phyloP scores from a whole-genome alignment of 75 land plant species.

The Picea glauca region DNA sequence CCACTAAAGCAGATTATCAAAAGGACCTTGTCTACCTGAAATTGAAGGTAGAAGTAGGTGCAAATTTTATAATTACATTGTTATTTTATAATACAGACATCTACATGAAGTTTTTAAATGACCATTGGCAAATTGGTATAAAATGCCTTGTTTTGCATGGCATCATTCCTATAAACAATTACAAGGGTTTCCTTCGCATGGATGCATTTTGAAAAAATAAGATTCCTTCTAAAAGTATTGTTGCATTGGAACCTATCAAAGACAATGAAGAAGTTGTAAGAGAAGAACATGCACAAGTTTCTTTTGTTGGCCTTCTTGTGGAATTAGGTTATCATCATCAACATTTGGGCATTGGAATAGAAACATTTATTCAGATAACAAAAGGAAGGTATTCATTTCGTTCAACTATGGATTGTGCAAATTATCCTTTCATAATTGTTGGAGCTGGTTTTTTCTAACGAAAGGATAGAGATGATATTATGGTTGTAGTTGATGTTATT shows the following conservation, averaged over 20 bases:
- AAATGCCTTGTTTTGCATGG: constrained; percentile 92
- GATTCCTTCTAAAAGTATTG: no score
- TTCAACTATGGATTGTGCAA: background rate
- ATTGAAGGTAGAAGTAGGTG: constrained; percentile 94
- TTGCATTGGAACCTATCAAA: no score
- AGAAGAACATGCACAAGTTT: no score
- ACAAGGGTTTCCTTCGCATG: constrained; percentile 76
- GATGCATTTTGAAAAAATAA: no score
- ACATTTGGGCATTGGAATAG: constrained; percentile 73
- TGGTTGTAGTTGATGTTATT: no score
- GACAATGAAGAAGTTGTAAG: no score
- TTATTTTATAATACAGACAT: constrained; percentile 92
- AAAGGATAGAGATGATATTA: no score
- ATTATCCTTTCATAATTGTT: no score
- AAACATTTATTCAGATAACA: constrained; percentile 76
- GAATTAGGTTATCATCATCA: constrained; percentile 78
- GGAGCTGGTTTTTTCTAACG: no score
- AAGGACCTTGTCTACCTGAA: constrained; percentile 84
- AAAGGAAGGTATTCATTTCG: constrained; percentile 89
- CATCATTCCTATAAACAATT: constrained; percentile 96
- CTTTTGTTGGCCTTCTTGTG: constrained; percentile 52
- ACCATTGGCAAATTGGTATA: constrained; percentile 90
- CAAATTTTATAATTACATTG: constrained; percentile 84
- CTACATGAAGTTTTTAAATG: constrained; percentile 87
- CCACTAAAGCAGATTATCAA: constrained; percentile 61